Conservation (phyloP, 2,329 filamentous ascomycete genomes). For the Fusarium vanettenii region DNA sequence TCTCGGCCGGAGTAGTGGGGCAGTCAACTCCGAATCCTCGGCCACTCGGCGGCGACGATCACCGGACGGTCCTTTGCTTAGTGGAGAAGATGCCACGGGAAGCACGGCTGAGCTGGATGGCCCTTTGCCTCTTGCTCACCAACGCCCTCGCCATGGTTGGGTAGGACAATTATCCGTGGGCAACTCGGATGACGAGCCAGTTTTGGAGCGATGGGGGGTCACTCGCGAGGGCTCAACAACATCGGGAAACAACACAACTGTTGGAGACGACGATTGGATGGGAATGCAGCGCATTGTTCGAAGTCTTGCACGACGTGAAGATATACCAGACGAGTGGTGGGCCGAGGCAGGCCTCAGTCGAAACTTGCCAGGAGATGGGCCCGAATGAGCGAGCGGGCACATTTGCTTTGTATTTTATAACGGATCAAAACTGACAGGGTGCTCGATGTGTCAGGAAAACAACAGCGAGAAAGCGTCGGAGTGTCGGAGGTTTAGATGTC, state of each 20-base stretch:
- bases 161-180: constrained; percentile 41
- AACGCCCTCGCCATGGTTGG: constrained; percentile 36
- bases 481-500: background rate
- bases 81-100: background rate
- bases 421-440: background rate
- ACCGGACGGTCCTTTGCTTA: constrained; percentile 14
- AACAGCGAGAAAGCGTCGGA: background rate
- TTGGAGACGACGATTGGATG: constrained; percentile 56
- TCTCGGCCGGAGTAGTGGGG: constrained; percentile 8
- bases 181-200: constrained; percentile 43
- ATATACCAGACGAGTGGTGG: constrained; percentile 89
- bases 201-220: constrained; percentile 25
- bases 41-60: constrained; percentile 13
- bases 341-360: constrained; percentile 74
- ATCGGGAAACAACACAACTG: constrained; percentile 29
- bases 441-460: background rate
- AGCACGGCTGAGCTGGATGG: background rate
- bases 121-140: constrained; percentile 8
- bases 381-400: constrained; percentile 27
- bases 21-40: constrained; percentile 16
- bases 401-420: constrained; percentile 13
- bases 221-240: constrained; percentile 37
- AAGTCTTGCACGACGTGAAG: constrained; percentile 74
- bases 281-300: constrained; percentile 80
- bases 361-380: constrained; percentile 55